Base-by-base conservation (phyloP, 495 filamentous ascomycete species). In the Aspergillus cavernicola region DNA sequence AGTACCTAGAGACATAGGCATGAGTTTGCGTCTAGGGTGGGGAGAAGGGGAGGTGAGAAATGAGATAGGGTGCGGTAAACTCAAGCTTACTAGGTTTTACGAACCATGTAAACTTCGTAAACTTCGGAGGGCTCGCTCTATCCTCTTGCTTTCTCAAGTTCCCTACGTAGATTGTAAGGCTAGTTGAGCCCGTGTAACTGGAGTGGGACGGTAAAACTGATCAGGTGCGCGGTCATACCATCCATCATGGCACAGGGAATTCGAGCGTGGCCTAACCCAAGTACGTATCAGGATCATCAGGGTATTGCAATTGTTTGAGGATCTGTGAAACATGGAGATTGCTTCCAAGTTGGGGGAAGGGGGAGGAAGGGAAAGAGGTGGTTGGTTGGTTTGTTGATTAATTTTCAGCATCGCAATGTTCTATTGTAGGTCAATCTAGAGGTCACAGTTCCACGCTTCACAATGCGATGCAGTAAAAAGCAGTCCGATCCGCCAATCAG, bases 381-480 rank as follows among this genome's bases (percentile, higher is more conserved):
- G 19, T 47, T 31, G 10, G 18, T 9, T 47, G 19, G 24, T 35
- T 28, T 47, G 9, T n/a, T n/a, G n/a, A n/a, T n/a, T n/a, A n/a
- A n/a, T n/a, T n/a, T n/a, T n/a, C n/a, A n/a, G n/a, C n/a, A n/a
- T n/a, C n/a, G n/a, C n/a, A n/a, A n/a, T 11, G 10, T 47, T 36
- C 31, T 36, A 47, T 47, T 15, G 13, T 33, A 29, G 29, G 24
- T 31, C 2, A 47, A 42, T 42, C 22, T 31, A 36, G 31, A 31
- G 36, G 24, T 47, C 44, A 47, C 44, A 47, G 24, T 29, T 26
- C 44, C 44, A 47, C 31, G 31, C 44, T 36, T 36, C 44, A 47
- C 31, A 47, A 47, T 47, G 44, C 44, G 29, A 47, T 47, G 44
- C 44, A 47, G 10, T 36, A 24, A 47, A 47, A 19, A 20, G 44